Evolutionary conservation across 2,329 filamentous ascomycete genomes (phyloP), one percentile per base, ranked within the genome.

Genomic region (Lachnellula occidentalis): DNA sequence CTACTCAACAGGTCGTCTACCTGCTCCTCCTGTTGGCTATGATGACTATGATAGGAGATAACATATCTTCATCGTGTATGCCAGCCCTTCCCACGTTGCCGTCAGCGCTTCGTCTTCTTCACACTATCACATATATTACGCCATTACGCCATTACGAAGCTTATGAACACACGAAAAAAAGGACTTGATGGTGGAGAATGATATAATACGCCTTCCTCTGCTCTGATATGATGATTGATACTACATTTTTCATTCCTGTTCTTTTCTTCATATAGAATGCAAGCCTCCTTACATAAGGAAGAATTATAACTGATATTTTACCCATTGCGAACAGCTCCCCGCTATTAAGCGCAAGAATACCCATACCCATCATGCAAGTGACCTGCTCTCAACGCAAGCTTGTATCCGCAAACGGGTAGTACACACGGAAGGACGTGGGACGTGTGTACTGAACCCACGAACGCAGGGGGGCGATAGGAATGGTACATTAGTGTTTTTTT

Each of bases 1-100:
- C 15, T 77, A 77, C 56, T 68, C 67, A 48, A 63, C 67, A 37
- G 64, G 39, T 51, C 60, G 39, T 51, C 60, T 68, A 45, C 66
- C 67, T 21, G 61, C 67, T 41, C 67, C 68, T 50, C 67, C 68
- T 39, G 62, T 68, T 49, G 67, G 67, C 34, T 66, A 58, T 51
- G 56, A 60, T 46, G n/a, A n/a, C n/a, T n/a, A n/a, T n/a, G 49
- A 37, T 37, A 47, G 54, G 36, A 48, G 54, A 59, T 56, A 58
- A 49, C 42, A 50, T 53, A 50, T 60, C 48, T 41, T 39, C 39
- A 34, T 19, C 24, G 19, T 37, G 37, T 46, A 37, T 34, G 8
- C 34, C 47, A 34, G 21, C 31, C 39, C 47, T 49, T 39, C 19
- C 15, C 15, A 7, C 14, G 12, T 27, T 15, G 45, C 27, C 15